Base-by-base conservation (phyloP, 2,329 filamentous ascomycete species). In the Sarocladium brachiariae region DNA sequence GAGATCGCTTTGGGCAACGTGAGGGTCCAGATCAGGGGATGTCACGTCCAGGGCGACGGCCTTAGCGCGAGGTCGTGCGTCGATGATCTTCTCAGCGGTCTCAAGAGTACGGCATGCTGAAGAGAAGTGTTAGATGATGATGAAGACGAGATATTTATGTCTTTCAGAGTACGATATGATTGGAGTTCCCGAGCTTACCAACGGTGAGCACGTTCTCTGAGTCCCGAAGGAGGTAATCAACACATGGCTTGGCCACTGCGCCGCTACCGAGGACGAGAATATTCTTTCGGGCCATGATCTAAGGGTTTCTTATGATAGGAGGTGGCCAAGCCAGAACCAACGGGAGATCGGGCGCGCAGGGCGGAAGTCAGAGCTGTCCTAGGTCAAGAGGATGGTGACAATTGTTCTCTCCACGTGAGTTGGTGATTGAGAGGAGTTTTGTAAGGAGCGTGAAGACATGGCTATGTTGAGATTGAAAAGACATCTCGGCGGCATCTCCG, bases 241-340 rank as follows among this genome's bases (percentile, higher is more conserved):
- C 50, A 23, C 57, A 57, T 38, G 57, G 56, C 45, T 56, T 57
- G 3, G 53, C 53, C 0, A 58, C 54, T 19, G 51, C 37, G 35
- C 56, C 57, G 31, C 57, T 57, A 1, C 56, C 56, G 7, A 58
- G 52, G 1, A 58, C 21, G 4, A 58, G 54, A 9, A 58, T 54
- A 24, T 48, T 56, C 35, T 50, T 54, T 21, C 16, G 16, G 11
- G 37, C 11, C 37, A 39, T 39, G 7, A 31, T 37, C n/a, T n/a
- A n/a, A n/a, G n/a, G n/a, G n/a, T n/a, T 31, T 31, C 30, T 31
- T 31, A 14, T 8, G 8, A 31, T 31, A 14, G 30, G 30, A 31
- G 30, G 30, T 31, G 30, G n/a, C 30, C 30, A 14, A 31, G 30
- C 30, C 30, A 31, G 30, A 31, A 31, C 30, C 30, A 8, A 31